These are phyloP conservation scores for Chionographis japonica DNA, from an alignment of 106 monocot genomes.

Conservation along the genomic window DNA sequence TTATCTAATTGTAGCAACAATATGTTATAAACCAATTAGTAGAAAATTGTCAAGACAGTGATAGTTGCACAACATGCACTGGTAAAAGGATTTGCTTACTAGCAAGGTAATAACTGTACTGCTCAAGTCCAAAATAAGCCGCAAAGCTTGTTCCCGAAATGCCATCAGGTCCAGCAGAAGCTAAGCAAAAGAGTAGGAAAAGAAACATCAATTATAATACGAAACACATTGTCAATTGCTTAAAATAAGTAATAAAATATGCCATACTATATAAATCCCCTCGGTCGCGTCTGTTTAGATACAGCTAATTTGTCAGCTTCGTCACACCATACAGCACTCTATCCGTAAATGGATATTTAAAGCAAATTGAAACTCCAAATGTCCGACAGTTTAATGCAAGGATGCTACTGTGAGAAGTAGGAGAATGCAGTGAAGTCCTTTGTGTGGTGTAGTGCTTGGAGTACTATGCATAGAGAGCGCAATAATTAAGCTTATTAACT, in stretches of 20 bases:
- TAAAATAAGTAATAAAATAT: background rate
- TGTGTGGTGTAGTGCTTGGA: too few relatives aligned
- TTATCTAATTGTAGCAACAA: background rate
- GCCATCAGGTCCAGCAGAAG: constrained; percentile 97
- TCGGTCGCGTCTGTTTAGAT: too few relatives aligned
- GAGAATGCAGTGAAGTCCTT: too few relatives aligned
- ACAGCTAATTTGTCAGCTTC: too few relatives aligned
- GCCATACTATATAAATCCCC: too few relatives aligned
- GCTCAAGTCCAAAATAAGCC: constrained; percentile 90
- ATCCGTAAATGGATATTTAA: background rate
- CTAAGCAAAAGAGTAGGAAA: constrained; percentile 23
- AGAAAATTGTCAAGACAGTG: background rate
- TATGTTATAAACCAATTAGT: background rate
- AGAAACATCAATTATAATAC: background rate
- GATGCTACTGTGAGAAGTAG: background rate
- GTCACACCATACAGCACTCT: too few relatives aligned
- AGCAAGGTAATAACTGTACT: constrained; percentile 98
- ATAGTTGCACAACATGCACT: background rate
- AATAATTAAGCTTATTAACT: too few relatives aligned
- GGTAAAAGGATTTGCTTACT: constrained; percentile 31
- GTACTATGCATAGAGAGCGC: too few relatives aligned
- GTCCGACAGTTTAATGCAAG: background rate
- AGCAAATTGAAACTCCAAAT: background rate
- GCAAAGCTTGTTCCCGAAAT: constrained; percentile 95
- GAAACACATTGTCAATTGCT: background rate